phyloP scores from a whole-genome alignment of 352 stramenopile species.

The Phytopythium aichiense region DNA sequence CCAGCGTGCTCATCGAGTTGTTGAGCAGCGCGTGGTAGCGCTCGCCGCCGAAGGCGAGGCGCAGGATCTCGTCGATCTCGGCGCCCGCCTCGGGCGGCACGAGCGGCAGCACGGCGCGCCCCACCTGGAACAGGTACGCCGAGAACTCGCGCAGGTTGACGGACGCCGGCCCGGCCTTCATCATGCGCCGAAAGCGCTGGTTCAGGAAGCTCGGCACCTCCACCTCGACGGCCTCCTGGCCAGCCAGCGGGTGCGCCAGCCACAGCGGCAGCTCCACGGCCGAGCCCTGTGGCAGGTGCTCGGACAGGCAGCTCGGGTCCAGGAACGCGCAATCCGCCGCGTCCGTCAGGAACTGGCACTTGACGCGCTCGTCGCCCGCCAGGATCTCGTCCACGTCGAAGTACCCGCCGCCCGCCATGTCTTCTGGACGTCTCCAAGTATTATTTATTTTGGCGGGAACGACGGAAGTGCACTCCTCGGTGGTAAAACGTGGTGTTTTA shows the following conservation, averaged over 20 bases:
- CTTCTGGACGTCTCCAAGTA: no score
- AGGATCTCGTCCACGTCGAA: slow-evolving; percentile 76
- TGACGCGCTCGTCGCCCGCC: slow-evolving; percentile 74
- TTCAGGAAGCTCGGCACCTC: slow-evolving; percentile 60
- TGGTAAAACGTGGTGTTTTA: neutral
- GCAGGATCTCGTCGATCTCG: slow-evolving; percentile 79
- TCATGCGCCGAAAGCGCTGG: slow-evolving; percentile 73
- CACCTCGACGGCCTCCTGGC: slow-evolving; percentile 44
- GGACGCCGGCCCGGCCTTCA: slow-evolving; percentile 68
- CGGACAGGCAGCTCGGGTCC: slow-evolving; percentile 54
- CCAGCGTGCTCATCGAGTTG: slow-evolving; percentile 79
- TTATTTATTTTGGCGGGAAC: neutral
- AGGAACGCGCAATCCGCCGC: slow-evolving; percentile 69
- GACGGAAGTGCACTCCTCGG: neutral
- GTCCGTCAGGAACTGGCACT: slow-evolving; percentile 69
- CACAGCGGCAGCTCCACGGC: slow-evolving; percentile 76
- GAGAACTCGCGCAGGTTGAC: slow-evolving; percentile 80
- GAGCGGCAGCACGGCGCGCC: slow-evolving; percentile 48
- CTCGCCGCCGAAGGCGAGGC: slow-evolving; percentile 68
- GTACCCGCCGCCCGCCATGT: slow-evolving; percentile 30
- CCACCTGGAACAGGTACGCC: slow-evolving; percentile 68
- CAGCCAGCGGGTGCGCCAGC: slow-evolving; percentile 53
- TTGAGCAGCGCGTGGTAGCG: slow-evolving; percentile 76
- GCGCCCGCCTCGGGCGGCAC: slow-evolving; percentile 37
- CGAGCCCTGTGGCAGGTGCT: slow-evolving; percentile 40